A percentile compares a stretch with the other conserved stretches of the same genome.
phyloP scores from a whole-genome alignment of 306 rosid genomes.

The Canavalia gladiata region DNA sequence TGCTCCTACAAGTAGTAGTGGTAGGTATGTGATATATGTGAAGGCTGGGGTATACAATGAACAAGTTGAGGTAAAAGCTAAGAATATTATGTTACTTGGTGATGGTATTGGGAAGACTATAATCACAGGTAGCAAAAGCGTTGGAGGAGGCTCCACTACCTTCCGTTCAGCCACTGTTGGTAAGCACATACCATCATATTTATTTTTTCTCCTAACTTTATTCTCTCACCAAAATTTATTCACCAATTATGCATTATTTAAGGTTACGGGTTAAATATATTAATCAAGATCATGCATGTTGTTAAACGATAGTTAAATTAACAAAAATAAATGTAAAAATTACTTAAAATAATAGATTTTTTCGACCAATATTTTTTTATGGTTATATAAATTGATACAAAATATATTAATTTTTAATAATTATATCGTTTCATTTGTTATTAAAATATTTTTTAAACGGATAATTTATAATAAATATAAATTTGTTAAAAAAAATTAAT shows the following conservation, averaged over 20 bases:
- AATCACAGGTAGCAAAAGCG: slow-evolving; percentile 87
- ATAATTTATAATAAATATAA: too few species aligned
- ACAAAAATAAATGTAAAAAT: too few species aligned
- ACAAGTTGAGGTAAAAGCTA: slow-evolving; percentile 62
- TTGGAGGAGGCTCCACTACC: slow-evolving; percentile 89
- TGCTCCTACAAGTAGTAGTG: slow-evolving; percentile 60
- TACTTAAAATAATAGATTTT: too few species aligned
- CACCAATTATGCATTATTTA: neutral
- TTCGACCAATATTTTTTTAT: too few species aligned
- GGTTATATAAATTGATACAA: too few species aligned
- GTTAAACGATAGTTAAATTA: neutral
- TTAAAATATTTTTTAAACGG: too few species aligned
- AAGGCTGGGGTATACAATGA: slow-evolving; percentile 80
- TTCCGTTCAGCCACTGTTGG: slow-evolving; percentile 86
- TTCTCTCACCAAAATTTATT: neutral
- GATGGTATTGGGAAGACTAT: slow-evolving; percentile 88
- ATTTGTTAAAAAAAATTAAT: too few species aligned
- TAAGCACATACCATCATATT: slow-evolving; percentile 47
- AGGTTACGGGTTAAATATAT: neutral
- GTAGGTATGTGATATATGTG: slow-evolving; percentile 81
- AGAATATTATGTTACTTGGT: slow-evolving; percentile 79
- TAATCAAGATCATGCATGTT: neutral
- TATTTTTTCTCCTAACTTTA: neutral
- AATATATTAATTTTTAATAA: too few species aligned
- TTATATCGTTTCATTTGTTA: too few species aligned